Percentiles rank a stretch among this genome's conserved stretches.
Evolutionary conservation across 164 flowering plant species (phyloP).

Genomic region (Chimonanthus praecox): DNA sequence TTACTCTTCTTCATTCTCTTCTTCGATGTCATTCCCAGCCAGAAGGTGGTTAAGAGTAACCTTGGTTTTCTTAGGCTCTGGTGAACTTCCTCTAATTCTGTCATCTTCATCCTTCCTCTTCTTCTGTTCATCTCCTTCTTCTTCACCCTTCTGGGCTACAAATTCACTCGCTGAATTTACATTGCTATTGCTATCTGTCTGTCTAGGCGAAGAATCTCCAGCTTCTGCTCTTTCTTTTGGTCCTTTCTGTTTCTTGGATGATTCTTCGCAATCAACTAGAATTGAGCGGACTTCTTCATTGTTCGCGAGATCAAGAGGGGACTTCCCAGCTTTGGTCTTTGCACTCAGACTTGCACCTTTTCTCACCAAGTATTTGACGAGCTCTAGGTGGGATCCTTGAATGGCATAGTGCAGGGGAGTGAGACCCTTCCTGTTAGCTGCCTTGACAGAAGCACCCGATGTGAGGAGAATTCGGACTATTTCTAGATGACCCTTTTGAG

Average conservation of each 20-base stretch:
- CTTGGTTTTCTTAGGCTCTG: conserved; percentile 50
- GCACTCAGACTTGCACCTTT: conserved; percentile 58
- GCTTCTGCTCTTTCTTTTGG: conserved; percentile 21
- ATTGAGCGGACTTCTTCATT: conserved; percentile 49
- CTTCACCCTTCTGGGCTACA: conserved; percentile 6
- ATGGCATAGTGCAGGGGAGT: conserved; percentile 89
- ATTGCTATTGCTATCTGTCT: conserved; percentile 15
- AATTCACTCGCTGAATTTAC: conserved; percentile 18
- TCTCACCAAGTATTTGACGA: conserved; percentile 64
- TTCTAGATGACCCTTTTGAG: conserved; percentile 91
- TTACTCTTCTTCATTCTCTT: conserved; percentile 28
- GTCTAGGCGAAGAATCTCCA: conserved; percentile 20
- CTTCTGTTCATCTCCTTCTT: conserved; percentile 5
- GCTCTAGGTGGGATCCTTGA: conserved; percentile 77
- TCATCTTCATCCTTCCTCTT: conserved; percentile 48
- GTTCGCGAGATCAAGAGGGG: conserved; percentile 64
- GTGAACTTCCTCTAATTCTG: conserved; percentile 19
- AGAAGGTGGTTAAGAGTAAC: conserved; percentile 62
- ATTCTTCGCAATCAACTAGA: conserved; percentile 36
- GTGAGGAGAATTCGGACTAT: conserved; percentile 53
- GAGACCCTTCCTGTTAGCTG: conserved; percentile 77
- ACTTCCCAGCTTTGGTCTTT: conserved; percentile 78
- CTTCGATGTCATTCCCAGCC: conserved; percentile 51
- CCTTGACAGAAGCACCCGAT: conserved; percentile 67
- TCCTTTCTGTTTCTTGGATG: conserved; percentile 17